phyloP scores from a whole-genome alignment of 2,329 filamentous ascomycete genomes.

The Colletotrichum incanum region DNA sequence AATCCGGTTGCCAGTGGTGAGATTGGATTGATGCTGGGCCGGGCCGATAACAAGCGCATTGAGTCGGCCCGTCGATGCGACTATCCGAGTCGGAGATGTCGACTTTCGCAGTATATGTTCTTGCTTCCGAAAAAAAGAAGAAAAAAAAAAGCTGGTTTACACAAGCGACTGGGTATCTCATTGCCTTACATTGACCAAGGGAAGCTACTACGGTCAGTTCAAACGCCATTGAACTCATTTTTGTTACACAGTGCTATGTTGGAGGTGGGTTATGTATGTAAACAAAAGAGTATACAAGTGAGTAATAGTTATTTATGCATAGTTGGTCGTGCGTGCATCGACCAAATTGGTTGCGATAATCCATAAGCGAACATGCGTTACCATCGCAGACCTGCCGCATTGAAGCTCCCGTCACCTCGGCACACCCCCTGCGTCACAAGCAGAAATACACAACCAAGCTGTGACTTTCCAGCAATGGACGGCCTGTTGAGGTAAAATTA shows the following conservation, averaged over 20 bases:
- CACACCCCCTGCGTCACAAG: conserved; percentile 4
- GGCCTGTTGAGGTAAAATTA: conserved; percentile 5
- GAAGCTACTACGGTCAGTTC: neutral
- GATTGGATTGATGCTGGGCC: too few relatives aligned
- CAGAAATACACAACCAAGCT: neutral
- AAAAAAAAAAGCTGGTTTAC: too few relatives aligned
- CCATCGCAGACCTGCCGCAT: conserved; percentile 15
- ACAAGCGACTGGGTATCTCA: neutral
- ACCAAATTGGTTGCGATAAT: neutral
- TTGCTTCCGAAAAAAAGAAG: too few relatives aligned
- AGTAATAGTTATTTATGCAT: neutral
- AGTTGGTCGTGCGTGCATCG: too few relatives aligned
- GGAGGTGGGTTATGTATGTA: neutral
- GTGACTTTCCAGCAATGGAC: conserved; percentile 13
- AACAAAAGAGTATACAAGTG: neutral
- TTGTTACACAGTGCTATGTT: neutral
- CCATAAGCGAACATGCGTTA: neutral
- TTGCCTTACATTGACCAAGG: neutral
- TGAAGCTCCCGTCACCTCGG: conserved; percentile 25
- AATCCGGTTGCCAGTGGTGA: too few relatives aligned
- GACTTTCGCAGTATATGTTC: too few relatives aligned
- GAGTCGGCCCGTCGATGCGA: too few relatives aligned
- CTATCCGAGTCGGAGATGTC: too few relatives aligned
- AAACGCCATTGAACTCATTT: neutral
- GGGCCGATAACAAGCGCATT: too few relatives aligned